Conservation (phyloP, 805 yeast species). For the Huiozyma naganishii region DNA sequence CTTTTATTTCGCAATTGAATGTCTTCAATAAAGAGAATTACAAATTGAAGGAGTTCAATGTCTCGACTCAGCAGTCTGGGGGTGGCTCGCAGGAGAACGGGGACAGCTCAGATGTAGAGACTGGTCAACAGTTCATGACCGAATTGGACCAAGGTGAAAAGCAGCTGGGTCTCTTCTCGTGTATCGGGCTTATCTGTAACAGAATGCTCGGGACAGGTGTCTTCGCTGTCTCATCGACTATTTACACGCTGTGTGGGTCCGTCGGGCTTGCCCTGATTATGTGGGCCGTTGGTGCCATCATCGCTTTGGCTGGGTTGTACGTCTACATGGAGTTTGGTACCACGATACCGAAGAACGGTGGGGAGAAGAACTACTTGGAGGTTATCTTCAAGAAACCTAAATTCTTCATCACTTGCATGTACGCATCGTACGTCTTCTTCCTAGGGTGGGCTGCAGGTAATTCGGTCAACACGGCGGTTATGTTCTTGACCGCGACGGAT, state of each 20-base stretch:
- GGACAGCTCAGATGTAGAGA: constrained; percentile 13
- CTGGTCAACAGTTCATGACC: constrained; percentile 25
- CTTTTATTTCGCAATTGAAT: constrained; percentile 21
- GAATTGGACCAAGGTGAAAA: constrained; percentile 33
- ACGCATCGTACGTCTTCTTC: constrained; percentile 61
- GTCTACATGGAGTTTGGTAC: constrained; percentile 78
- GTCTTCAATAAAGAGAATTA: constrained; percentile 23
- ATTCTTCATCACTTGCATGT: constrained; percentile 54
- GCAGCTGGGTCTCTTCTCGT: constrained; percentile 42
- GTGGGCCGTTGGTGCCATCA: constrained; percentile 67
- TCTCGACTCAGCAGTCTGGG: neutral
- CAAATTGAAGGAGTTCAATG: constrained; percentile 3
- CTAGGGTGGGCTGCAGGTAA: constrained; percentile 84
- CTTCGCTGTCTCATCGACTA: constrained; percentile 56
- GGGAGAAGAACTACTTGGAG: constrained; percentile 75
- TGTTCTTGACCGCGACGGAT: constrained; percentile 64
- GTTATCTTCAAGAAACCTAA: constrained; percentile 57
- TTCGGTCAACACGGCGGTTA: constrained; percentile 71
- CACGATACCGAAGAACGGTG: constrained; percentile 72
- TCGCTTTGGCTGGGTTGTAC: constrained; percentile 52
- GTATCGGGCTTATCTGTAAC: constrained; percentile 54
- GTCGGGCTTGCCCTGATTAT: constrained; percentile 61
- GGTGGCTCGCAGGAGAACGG: neutral
- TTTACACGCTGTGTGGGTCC: constrained; percentile 44
- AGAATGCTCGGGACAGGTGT: constrained; percentile 72